phyloP scores from a whole-genome alignment of 2,329 filamentous ascomycete genomes.

The Fusarium transvaalense region DNA sequence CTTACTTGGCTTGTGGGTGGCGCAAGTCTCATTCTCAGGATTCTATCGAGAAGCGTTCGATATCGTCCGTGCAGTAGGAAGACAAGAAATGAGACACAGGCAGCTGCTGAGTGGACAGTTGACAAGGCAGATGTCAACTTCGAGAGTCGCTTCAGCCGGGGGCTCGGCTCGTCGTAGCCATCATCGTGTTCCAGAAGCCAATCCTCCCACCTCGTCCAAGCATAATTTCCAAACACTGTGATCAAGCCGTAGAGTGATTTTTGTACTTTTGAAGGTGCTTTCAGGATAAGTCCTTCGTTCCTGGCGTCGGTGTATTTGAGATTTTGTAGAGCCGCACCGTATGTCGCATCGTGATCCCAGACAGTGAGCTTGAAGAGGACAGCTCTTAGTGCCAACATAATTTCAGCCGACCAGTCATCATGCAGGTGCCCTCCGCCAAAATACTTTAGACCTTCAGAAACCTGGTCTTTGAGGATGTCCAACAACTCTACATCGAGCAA shows the following conservation, averaged over 20 bases:
- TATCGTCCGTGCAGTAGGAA: constrained; percentile 94
- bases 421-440: constrained; percentile 79
- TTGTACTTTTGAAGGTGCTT: constrained; percentile 82
- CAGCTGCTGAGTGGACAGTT: constrained; percentile 82
- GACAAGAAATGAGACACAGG: constrained; percentile 86
- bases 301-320: constrained; percentile 90
- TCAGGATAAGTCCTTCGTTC: constrained; percentile 69
- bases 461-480: constrained; percentile 85
- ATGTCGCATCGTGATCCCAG: constrained; percentile 96
- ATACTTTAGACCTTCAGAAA: constrained; percentile 89
- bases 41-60: constrained; percentile 87
- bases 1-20: constrained; percentile 87
- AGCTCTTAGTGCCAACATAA: constrained; percentile 80
- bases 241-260: constrained; percentile 86
- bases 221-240: constrained; percentile 89
- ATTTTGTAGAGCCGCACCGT: constrained; percentile 93
- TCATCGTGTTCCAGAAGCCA: constrained; percentile 84
- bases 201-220: constrained; percentile 92
- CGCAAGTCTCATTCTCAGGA: constrained; percentile 85
- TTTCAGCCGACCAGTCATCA: constrained; percentile 90
- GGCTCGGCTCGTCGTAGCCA: constrained; percentile 74
- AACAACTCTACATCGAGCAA: constrained; percentile 93
- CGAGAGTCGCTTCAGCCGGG: constrained; percentile 68
- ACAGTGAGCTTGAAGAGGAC: constrained; percentile 94
- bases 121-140: constrained; percentile 76